These are phyloP conservation scores for Dryas octopetala DNA, from an alignment of 306 rosid genomes.

Conservation along the genomic window DNA sequence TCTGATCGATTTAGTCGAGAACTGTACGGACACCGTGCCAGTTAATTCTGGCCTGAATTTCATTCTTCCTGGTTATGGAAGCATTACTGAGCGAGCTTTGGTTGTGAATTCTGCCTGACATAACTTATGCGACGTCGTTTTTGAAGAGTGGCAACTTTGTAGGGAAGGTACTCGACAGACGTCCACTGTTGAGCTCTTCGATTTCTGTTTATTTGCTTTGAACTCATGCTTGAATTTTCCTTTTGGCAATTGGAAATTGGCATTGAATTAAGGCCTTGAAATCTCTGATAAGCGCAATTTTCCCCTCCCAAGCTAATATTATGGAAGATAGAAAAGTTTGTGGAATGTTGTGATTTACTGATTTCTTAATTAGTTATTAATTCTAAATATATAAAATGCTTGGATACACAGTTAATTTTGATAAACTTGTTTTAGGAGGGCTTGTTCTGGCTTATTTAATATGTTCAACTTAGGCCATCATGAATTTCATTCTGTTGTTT, in stretches of 20 bases:
- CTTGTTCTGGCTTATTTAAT: neutral
- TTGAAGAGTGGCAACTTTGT: neutral
- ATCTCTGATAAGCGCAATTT: no score
- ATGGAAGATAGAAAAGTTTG: no score
- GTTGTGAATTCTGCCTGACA: neutral
- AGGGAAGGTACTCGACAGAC: neutral
- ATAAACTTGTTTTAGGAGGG: neutral
- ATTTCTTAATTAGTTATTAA: no score
- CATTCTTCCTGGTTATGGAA: no score
- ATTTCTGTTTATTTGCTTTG: neutral
- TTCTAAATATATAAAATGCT: no score
- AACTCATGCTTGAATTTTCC: neutral
- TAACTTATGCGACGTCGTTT: conserved; percentile 4
- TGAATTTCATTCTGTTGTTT: neutral
- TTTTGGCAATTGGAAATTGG: neutral
- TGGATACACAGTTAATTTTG: no score
- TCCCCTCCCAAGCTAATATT: no score
- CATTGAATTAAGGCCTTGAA: no score
- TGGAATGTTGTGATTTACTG: no score
- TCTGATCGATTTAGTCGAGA: no score
- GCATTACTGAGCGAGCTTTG: neutral
- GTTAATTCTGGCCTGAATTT: no score
- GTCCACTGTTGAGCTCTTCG: neutral
- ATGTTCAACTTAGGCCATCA: neutral
- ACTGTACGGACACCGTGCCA: no score